phyloP scores from a whole-genome alignment of 2,329 filamentous ascomycete genomes.

The Diplodia mutila region DNA sequence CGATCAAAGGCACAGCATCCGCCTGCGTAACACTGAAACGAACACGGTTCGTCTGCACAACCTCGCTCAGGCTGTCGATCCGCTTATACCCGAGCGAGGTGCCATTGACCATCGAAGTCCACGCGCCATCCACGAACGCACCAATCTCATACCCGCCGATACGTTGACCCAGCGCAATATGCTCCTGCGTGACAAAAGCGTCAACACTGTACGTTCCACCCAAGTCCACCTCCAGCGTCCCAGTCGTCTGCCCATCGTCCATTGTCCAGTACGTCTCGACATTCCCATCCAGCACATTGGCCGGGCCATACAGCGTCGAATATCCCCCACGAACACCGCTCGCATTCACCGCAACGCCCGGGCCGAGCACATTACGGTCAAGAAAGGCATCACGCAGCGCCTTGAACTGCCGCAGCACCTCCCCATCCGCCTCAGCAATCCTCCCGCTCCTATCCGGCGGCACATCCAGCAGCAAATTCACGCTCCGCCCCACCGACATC shows the following conservation, averaged over 20 bases:
- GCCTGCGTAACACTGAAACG: constrained; percentile 29
- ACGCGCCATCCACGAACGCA: constrained; percentile 25
- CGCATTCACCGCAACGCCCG: constrained; percentile 16
- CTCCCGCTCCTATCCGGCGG: constrained; percentile 28
- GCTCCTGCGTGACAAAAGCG: constrained; percentile 29
- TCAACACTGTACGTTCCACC: constrained; percentile 23
- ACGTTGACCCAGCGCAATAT: constrained; percentile 29
- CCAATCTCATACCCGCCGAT: constrained; percentile 29
- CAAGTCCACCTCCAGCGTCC: constrained; percentile 27
- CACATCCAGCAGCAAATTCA: constrained; percentile 29
- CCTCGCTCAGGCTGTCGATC: constrained; percentile 25
- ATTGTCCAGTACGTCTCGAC: constrained; percentile 28
- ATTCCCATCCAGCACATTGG: constrained; percentile 27
- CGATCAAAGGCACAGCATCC: constrained; percentile 28
- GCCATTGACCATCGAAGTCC: constrained; percentile 27
- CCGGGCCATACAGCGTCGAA: constrained; percentile 19
- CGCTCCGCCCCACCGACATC: constrained; percentile 28
- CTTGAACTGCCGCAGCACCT: constrained; percentile 26
- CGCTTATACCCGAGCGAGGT: constrained; percentile 31
- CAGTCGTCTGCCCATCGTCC: constrained; percentile 27
- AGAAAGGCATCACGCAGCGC: constrained; percentile 27
- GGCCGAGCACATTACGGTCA: constrained; percentile 17
- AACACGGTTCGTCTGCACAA: constrained; percentile 20
- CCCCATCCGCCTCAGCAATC: constrained; percentile 22
- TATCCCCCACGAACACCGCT: constrained; percentile 27